Percentiles rank a stretch among this genome's conserved stretches.
Conservation (phyloP, 306 rosid species). For the Glycine soja region DNA sequence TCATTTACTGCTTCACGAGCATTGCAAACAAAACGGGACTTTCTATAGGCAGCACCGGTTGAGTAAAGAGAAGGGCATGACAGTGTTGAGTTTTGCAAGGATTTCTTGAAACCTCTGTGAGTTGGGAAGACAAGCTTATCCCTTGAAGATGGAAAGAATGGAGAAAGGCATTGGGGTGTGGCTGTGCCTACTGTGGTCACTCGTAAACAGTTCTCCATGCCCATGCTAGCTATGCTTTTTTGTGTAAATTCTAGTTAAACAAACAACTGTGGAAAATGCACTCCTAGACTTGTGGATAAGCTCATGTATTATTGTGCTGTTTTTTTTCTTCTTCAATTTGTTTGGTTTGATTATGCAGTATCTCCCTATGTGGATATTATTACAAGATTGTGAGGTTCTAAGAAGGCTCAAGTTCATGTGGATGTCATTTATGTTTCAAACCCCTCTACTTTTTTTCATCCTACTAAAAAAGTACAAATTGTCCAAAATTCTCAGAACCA, state of each 20-base stretch:
- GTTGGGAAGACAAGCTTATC: slow-evolving; percentile 53
- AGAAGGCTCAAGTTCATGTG: slow-evolving; percentile 65
- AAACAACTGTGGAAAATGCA: not conserved
- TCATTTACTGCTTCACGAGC: slow-evolving; percentile 73
- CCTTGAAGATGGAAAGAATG: slow-evolving; percentile 63
- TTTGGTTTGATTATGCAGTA: slow-evolving; percentile 4
- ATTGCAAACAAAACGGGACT: slow-evolving; percentile 70
- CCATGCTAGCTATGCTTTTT: slow-evolving; percentile 50
- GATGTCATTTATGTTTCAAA: slow-evolving; percentile 49
- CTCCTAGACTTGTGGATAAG: slow-evolving; percentile 35
- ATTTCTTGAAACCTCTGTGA: slow-evolving; percentile 55
- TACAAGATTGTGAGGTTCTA: slow-evolving; percentile 59
- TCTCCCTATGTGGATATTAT: slow-evolving; percentile 56
- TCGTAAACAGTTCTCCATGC: slow-evolving; percentile 69
- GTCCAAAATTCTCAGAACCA: not conserved
- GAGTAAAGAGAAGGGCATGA: slow-evolving; percentile 51
- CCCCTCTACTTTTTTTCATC: slow-evolving; percentile 15
- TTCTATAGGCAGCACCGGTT: slow-evolving; percentile 36
- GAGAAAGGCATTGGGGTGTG: slow-evolving; percentile 63
- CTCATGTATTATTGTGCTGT: not conserved
- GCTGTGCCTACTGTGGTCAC: not conserved
- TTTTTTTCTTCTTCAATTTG: not conserved
- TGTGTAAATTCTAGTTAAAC: not conserved
- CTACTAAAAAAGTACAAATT: not conserved
- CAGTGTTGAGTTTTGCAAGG: slow-evolving; percentile 38